Evolutionary conservation across 768 basidiomycete genomes (phyloP), one percentile per base, ranked within the genome.

Genomic region (Russula sp.): DNA sequence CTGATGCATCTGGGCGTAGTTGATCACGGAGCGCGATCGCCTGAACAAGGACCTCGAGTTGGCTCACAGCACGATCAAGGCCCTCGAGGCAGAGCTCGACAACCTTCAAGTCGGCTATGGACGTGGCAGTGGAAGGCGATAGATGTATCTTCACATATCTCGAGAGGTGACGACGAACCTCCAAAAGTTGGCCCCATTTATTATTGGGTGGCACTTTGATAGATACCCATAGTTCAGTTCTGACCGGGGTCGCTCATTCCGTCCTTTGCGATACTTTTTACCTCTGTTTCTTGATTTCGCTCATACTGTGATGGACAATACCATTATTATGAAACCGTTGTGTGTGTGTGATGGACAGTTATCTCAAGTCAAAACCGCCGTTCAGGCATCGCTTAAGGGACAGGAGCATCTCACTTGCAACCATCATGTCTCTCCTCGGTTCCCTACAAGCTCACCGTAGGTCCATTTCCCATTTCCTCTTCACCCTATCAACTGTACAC

Each of bases 1-100:
- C 49, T 67, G 60, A 71, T 73, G 26, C 74, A 50, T 44, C 59
- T 36, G 36, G n/a, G 38, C 66, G 14, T 71, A 97, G 93, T 91
- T 99, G 73, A 98, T 99, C 69, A 93, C 94, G 50, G 97, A 99
- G 78, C 87, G 97, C 70, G 97, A 98, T 76, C 87, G 97, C 57
- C 87, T 99, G 80, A 99, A 98, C 86, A 98, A 98, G 78, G 97
- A 98, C 73, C 83, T 99, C 73, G 96, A 98, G 79, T 76, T 84
- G 75, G 92, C 95, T 11, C 91, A 93, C 82, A 86, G 90, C 61
- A 83, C 90, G 26, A 95, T 96, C 82, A 97, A 97, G 79, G 79
- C 85, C 64, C 83, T 95, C 75, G 94, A 97, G 74, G 84, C 84
- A 28, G 94, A 97, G 76, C 83, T 97, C 67, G 93, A 95, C 79